Percentiles rank a stretch among this genome's conserved stretches.
These are phyloP conservation scores for Nigrospora sphaerica DNA, from an alignment of 2,329 filamentous ascomycete genomes.

Conservation along the genomic window DNA sequence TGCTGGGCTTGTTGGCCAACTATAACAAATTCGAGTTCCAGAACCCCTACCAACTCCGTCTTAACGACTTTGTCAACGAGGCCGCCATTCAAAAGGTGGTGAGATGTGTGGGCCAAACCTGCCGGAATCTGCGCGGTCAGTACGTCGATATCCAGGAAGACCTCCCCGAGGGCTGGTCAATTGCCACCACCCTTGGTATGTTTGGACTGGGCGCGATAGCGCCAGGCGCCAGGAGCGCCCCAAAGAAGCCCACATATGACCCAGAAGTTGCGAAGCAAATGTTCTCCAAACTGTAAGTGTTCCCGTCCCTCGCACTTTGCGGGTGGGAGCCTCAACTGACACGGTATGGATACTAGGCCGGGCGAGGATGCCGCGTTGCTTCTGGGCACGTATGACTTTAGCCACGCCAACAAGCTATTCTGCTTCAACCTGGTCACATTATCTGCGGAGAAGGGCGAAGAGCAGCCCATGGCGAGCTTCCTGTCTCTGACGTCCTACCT, in stretches of 20 bases:
- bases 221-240: conserved; percentile 54
- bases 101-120: conserved; percentile 66
- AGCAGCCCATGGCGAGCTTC: conserved; percentile 73
- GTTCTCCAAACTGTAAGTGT: conserved; percentile 68
- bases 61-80: conserved; percentile 96
- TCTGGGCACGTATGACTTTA: conserved; percentile 86
- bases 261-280: conserved; percentile 75
- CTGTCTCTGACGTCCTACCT: conserved; percentile 89
- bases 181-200: conserved; percentile 73
- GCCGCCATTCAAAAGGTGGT: conserved; percentile 77
- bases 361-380: conserved; percentile 72
- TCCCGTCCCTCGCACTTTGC: neutral
- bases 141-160: conserved; percentile 89
- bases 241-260: conserved; percentile 55
- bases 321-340: conserved; percentile 10
- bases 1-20: conserved; percentile 84
- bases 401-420: conserved; percentile 91
- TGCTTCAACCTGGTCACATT: conserved; percentile 73
- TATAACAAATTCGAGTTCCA: conserved; percentile 99
- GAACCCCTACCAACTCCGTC: conserved; percentile 85
- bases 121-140: conserved; percentile 57
- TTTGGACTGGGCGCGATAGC: conserved; percentile 76
- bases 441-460: conserved; percentile 54
- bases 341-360: conserved; percentile 46
- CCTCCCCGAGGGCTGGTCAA: conserved; percentile 79